Percentiles rank a stretch among this genome's conserved stretches.
phyloP scores from a whole-genome alignment of 2,329 filamentous ascomycete genomes.

The Pestalotiopsis sp. region DNA sequence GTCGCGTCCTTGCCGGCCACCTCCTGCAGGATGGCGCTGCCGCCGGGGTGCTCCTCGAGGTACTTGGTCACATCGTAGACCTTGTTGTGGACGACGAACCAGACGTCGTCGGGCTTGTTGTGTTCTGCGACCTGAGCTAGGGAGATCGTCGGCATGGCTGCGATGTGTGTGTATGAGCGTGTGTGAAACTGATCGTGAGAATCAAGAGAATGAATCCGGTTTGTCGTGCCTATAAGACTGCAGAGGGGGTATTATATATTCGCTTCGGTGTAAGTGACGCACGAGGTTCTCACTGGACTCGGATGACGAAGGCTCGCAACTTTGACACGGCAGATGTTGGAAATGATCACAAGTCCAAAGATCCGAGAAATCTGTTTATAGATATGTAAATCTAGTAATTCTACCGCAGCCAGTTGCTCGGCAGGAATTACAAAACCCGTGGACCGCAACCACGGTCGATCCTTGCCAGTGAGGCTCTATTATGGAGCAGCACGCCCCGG shows the following conservation, averaged over 20 bases:
- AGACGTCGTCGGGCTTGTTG: slow-evolving; percentile 1
- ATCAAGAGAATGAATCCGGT: not conserved
- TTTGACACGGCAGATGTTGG: not conserved
- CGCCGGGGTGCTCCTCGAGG: slow-evolving; percentile 8
- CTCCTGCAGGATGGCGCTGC: not conserved
- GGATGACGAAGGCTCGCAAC: not conserved
- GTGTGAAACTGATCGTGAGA: not conserved
- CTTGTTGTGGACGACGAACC: slow-evolving; percentile 7
- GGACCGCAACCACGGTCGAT: not conserved
- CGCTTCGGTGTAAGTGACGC: not conserved
- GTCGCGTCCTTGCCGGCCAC: slow-evolving; percentile 3
- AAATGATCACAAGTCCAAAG: not conserved
- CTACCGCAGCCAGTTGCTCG: not conserved
- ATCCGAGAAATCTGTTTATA: not conserved
- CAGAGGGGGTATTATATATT: not conserved
- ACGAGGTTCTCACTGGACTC: not conserved
- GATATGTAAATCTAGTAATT: not conserved
- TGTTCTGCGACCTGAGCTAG: slow-evolving; percentile 2
- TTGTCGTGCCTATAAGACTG: not conserved
- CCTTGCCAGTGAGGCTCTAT: not conserved
- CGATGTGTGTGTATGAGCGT: not conserved
- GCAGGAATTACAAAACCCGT: not conserved
- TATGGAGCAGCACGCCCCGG: not conserved
- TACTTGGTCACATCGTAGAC: slow-evolving; percentile 9
- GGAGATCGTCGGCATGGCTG: not conserved